Conservation (phyloP, 768 basidiomycete species). For the Termitomyces heimii region DNA sequence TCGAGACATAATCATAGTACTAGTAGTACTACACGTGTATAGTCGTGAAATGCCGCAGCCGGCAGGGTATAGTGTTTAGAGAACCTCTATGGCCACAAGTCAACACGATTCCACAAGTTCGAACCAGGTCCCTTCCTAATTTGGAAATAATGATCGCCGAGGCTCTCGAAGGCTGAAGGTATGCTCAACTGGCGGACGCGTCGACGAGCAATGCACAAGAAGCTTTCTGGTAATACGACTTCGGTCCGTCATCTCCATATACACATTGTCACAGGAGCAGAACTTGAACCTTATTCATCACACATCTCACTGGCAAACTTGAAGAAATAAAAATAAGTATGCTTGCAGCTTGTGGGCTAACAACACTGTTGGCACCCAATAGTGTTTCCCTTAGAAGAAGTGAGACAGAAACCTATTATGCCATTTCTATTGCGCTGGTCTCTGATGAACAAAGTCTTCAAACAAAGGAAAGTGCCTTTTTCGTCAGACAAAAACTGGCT, state of each 20-base stretch:
- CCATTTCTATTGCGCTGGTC: too few relatives aligned
- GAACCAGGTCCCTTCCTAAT: slow-evolving; percentile 12
- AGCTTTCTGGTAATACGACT: neutral
- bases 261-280: neutral
- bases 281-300: neutral
- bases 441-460: too few relatives aligned
- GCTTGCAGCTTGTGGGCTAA: too few relatives aligned
- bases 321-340: neutral
- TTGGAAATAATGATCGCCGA: neutral
- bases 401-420: too few relatives aligned
- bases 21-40: slow-evolving; percentile 5
- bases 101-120: slow-evolving; percentile 4
- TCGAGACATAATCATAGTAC: slow-evolving; percentile 8
- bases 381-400: too few relatives aligned
- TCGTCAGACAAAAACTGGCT: too few relatives aligned
- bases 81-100: slow-evolving; percentile 6
- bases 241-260: neutral
- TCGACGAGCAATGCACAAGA: neutral
- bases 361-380: too few relatives aligned
- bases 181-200: neutral
- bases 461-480: too few relatives aligned
- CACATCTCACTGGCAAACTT: neutral
- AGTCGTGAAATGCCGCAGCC: slow-evolving; percentile 13
- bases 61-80: slow-evolving; percentile 14
- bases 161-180: neutral